Evolutionary conservation across 2,329 filamentous ascomycete genomes (phyloP).

Genomic region (Emergomyces africanus): DNA sequence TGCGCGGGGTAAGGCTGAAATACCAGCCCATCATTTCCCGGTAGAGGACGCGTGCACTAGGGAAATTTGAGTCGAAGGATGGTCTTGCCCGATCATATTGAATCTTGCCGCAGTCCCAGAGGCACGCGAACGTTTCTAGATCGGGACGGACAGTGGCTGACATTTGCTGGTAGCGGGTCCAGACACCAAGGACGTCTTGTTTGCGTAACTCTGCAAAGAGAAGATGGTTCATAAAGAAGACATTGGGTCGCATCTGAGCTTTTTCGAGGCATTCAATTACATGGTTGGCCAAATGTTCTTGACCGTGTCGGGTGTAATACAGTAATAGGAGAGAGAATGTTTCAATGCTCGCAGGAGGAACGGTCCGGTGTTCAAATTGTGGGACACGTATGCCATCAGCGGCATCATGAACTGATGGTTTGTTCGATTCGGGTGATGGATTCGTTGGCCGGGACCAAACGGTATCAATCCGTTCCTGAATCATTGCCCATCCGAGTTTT

Average conservation of each 20-base stretch:
- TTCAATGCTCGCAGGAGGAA: constrained; percentile 55
- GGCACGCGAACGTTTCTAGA: constrained; percentile 53
- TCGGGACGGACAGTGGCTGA: constrained; percentile 46
- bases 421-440: constrained; percentile 14
- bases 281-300: constrained; percentile 44
- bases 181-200: constrained; percentile 42
- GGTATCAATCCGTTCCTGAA: constrained; percentile 52
- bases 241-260: constrained; percentile 54
- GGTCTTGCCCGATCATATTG: constrained; percentile 36
- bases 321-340: constrained; percentile 65
- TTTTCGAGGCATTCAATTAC: constrained; percentile 51
- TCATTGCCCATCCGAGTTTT: constrained; percentile 62
- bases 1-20: constrained; percentile 19
- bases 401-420: constrained; percentile 18
- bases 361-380: constrained; percentile 26
- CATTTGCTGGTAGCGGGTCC: constrained; percentile 44
- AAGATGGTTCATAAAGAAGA: constrained; percentile 68
- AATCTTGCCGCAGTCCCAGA: constrained; percentile 45
- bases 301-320: constrained; percentile 53
- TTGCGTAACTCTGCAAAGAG: constrained; percentile 54
- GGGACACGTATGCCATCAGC: constrained; percentile 20
- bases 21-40: constrained; percentile 38
- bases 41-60: constrained; percentile 34
- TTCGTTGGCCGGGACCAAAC: constrained; percentile 31
- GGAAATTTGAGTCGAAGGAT: constrained; percentile 35